A percentile compares a stretch with the other conserved stretches of the same genome.
Evolutionary conservation across 805 yeast species (phyloP).

Genomic region (Ogataea wickerhamii): DNA sequence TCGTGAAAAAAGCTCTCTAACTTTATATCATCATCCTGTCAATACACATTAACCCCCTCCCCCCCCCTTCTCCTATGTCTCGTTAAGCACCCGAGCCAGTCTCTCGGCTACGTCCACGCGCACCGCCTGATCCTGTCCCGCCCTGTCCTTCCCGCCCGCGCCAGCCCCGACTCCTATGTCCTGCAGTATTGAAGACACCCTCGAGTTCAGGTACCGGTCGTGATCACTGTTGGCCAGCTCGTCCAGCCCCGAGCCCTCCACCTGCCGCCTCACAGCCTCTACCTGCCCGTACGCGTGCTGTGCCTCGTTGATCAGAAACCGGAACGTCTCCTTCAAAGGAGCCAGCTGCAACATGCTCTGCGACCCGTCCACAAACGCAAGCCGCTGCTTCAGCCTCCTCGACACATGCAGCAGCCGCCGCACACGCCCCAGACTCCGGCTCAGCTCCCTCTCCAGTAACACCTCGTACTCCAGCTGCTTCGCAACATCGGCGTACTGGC

Average conservation of each 20-base stretch:
- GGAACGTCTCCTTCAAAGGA: slow-evolving; percentile 28
- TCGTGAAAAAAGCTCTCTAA: slow-evolving; percentile 40
- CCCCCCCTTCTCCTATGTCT: slow-evolving; percentile 1
- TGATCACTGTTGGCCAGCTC: slow-evolving; percentile 14
- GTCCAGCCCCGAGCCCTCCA: slow-evolving; percentile 9
- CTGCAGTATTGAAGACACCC: slow-evolving; percentile 12
- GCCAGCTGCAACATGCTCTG: slow-evolving; percentile 7
- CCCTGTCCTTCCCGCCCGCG: slow-evolving; percentile 1
- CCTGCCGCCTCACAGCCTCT: slow-evolving; percentile 9
- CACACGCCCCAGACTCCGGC: slow-evolving; percentile 38
- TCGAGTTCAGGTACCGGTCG: slow-evolving; percentile 19
- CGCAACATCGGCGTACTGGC: slow-evolving; percentile 30
- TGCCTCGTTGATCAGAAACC: slow-evolving; percentile 24
- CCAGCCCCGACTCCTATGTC: slow-evolving; percentile 9
- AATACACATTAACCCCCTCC: not conserved
- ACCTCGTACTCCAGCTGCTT: slow-evolving; percentile 42
- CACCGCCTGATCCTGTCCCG: not conserved
- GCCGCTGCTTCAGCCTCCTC: slow-evolving; percentile 6
- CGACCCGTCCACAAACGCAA: slow-evolving; percentile 9
- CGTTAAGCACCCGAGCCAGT: slow-evolving; percentile 11
- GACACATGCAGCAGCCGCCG: slow-evolving; percentile 35
- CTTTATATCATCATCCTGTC: too few species aligned
- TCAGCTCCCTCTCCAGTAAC: slow-evolving; percentile 38
- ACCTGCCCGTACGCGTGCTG: slow-evolving; percentile 19
- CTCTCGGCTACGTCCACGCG: slow-evolving; percentile 14